Base-by-base conservation (phyloP, 192 early-diverging fungal species). In the Umbelopsis sp. region DNA sequence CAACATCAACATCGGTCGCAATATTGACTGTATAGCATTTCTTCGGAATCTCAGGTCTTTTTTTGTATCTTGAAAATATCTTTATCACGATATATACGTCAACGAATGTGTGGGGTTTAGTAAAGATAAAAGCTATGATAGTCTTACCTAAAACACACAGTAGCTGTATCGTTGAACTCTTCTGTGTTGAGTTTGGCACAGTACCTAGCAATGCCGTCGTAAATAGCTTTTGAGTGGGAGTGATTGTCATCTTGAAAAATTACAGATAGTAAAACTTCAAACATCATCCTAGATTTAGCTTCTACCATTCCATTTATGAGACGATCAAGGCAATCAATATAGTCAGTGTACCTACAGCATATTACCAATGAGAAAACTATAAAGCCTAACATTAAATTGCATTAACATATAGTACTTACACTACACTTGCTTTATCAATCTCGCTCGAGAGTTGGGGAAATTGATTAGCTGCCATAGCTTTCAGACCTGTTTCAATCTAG, bases 201-300 rank as follows among this genome's bases (percentile, higher is more conserved):
- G 49, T 80, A 83, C 7, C 70, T 73, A 0, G 74, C 58, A 5
- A 83, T 71, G 49, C 48, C 49, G 13, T 66, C 67, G 11, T 78
- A 74, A 44, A 87, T 78, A 18, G 69, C 73, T 48, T 79, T 71
- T 44, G 70, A 75, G 44, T 87, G 73, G 2, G 78, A 55, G 55
- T 91, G 85, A 7, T 86, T 77, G 2, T 76, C 67, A 27, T 88
- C 83, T 35, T 85, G 79, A 46, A 88, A 82, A 18, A 91, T 71
- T 21, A 87, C 79, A 4, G 80, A 74, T 37, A 88, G 72, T 15
- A 91, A 70, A 1, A 78, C 53, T 52, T 83, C 83, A 50, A 88
- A 85, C 4, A 92, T 33, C n/a, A 50, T 68, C 9, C 71, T 67
- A 33, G 74, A 80, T 30, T 76, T 72, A 1, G 84, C 75, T 2